Evolutionary conservation across 345 rosid genomes (phyloP).

Genomic region (Aegle marmelos): DNA sequence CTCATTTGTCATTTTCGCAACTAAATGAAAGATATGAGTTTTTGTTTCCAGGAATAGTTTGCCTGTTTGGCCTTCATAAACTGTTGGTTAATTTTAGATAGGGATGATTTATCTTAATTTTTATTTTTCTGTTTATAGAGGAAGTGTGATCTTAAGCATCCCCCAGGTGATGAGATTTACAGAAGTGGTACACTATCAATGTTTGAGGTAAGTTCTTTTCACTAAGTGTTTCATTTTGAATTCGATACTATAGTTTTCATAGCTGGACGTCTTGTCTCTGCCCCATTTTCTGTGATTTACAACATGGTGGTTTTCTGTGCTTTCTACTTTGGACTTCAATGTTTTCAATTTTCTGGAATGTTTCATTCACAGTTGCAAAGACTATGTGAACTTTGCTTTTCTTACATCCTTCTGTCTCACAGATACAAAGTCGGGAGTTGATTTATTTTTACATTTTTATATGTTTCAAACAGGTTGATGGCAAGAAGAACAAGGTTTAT

Average conservation of each 20-base stretch:
- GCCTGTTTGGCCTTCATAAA: background rate
- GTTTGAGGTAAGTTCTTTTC: conserved; percentile 73
- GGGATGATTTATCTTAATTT: background rate
- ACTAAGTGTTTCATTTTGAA: background rate
- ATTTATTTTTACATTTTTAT: background rate
- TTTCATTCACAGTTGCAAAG: background rate
- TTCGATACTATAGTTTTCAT: background rate
- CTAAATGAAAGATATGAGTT: background rate
- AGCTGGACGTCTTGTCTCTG: background rate
- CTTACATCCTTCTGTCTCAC: background rate
- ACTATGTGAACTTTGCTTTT: background rate
- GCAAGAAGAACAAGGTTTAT: conserved; percentile 97
- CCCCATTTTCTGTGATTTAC: background rate
- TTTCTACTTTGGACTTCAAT: background rate
- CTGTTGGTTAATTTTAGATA: background rate
- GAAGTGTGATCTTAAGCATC: conserved; percentile 97
- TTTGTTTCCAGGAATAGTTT: background rate
- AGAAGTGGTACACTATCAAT: conserved; percentile 94
- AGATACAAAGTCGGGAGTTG: background rate
- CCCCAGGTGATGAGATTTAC: conserved; percentile 99
- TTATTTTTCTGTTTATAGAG: conserved; percentile 34
- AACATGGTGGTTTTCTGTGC: background rate
- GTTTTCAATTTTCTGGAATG: background rate
- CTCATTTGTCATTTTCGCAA: background rate
- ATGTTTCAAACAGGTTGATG: conserved; percentile 57